These are phyloP conservation scores for Pulchroboletus neoregius DNA, from an alignment of 1,284 basidiomycete species.

Conservation along the genomic window DNA sequence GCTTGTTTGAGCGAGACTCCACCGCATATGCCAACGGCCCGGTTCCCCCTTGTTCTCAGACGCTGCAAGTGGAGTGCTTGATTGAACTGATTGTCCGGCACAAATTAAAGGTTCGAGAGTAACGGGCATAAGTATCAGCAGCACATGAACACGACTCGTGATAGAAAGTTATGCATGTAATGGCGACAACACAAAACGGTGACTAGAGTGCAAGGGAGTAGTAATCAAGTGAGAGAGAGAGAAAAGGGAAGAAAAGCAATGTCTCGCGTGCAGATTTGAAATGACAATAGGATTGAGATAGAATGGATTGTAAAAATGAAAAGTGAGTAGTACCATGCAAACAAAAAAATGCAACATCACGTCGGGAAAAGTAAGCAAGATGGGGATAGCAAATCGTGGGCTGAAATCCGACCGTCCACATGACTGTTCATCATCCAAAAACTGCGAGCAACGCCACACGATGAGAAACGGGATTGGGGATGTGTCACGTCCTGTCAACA, in stretches of 20 bases:
- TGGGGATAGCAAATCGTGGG: not conserved
- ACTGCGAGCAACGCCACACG: no score
- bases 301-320: slow-evolving; percentile 18
- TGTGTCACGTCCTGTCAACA: no score
- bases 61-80: no score
- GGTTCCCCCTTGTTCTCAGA: no score
- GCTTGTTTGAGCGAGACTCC: no score
- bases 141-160: slow-evolving; percentile 9
- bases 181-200: slow-evolving; percentile 12
- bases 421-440: slow-evolving; percentile 15
- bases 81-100: no score
- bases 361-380: no score
- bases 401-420: slow-evolving; percentile 17
- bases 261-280: not conserved
- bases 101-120: not conserved
- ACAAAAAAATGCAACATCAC: no score
- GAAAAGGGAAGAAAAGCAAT: not conserved
- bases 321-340: not conserved
- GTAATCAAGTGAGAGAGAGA: no score
- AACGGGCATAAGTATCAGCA: slow-evolving; percentile 7
- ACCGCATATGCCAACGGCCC: no score
- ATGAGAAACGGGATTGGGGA: no score
- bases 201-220: slow-evolving; percentile 13
- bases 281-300: slow-evolving; percentile 5
- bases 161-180: slow-evolving; percentile 11